Evolutionary conservation across 1,139 yeast genomes (phyloP), one percentile per base, ranked within the genome.

Genomic region (Schwanniomyces etchellsii): DNA sequence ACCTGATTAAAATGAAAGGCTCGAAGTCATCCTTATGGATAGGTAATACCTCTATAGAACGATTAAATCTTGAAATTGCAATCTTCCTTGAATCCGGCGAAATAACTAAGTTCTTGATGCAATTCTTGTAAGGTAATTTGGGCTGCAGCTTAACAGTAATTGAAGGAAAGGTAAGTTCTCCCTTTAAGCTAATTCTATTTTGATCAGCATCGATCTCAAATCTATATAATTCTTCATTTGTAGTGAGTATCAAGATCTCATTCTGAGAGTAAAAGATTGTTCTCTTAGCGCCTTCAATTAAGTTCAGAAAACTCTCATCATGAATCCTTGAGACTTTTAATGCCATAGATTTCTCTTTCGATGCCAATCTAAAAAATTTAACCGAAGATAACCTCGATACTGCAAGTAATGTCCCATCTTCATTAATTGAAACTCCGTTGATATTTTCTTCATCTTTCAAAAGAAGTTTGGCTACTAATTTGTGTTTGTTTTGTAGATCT

Each of bases 371-470:
- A 50, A 85, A 91, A 2, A 89, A 49, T 50, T 81, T 86, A 9
- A 86, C 77, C 2, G 79, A 71, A 10, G 77, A 65, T 32, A 79
- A 60, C 30, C 95, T 77, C 9, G 89, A 74, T 20, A 88, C 93
- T 0, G 79, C 81, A 34, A 91, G 59, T 20, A 77, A 62, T 24
- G 73, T 59, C 1, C 84, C 93, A 40, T 77, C 77, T 14, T 70
- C 66, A 20, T 86, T 81, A 27, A 88, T 50, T n/a, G 77, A 69
- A 31, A 82, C 86, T 29, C 73, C 60, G 2, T 89, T 67, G 29
- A 91, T 79, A 55, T 84, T 83, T 43, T 86, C 96, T 29, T 85
- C 95, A 43, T 81, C 94, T 26, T 77, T 67, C 36, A 86, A 59
- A 2, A 71, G 64, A 44, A 88, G 52, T 51, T 83, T 84, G 30